Percentiles rank a stretch among this genome's conserved stretches.
Evolutionary conservation across 1,139 yeast species (phyloP).

Genomic region (Blastobotrys aristatus): DNA sequence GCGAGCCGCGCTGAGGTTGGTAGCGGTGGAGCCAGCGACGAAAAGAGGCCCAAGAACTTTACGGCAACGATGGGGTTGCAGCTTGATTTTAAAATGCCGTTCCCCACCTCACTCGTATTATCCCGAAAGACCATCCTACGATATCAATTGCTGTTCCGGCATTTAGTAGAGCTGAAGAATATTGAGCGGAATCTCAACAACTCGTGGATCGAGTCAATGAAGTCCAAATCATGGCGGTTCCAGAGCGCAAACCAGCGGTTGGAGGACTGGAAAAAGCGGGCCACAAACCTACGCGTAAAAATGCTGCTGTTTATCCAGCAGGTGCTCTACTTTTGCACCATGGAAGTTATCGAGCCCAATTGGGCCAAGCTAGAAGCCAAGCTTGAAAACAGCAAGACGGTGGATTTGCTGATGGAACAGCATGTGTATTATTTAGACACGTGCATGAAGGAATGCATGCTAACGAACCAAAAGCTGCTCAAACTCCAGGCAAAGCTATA

Average conservation of each 20-base stretch:
- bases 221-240: constrained; percentile 63
- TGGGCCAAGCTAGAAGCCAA: constrained; percentile 41
- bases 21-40: constrained; percentile 12
- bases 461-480: constrained; percentile 57
- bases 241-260: constrained; percentile 41
- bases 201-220: constrained; percentile 71
- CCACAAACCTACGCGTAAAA: constrained; percentile 53
- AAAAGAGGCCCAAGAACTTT: constrained; percentile 16
- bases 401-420: constrained; percentile 46
- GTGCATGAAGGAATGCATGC: constrained; percentile 59
- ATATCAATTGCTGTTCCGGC: constrained; percentile 75
- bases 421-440: constrained; percentile 60
- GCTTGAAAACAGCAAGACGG: constrained; percentile 38
- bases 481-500: constrained; percentile 39
- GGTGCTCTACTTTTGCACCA: constrained; percentile 51
- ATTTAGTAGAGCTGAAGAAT: constrained; percentile 58
- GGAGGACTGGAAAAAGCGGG: constrained; percentile 53
- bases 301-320: constrained; percentile 59
- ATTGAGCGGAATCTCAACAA: constrained; percentile 55
- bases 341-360: constrained; percentile 57
- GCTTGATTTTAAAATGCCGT: constrained; percentile 68
- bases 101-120: constrained; percentile 75
- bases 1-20: constrained; percentile 1
- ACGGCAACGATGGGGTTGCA: constrained; percentile 55
- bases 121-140: constrained; percentile 69